phyloP scores from a whole-genome alignment of 257 asterid species.

The Solanum sitiens region DNA sequence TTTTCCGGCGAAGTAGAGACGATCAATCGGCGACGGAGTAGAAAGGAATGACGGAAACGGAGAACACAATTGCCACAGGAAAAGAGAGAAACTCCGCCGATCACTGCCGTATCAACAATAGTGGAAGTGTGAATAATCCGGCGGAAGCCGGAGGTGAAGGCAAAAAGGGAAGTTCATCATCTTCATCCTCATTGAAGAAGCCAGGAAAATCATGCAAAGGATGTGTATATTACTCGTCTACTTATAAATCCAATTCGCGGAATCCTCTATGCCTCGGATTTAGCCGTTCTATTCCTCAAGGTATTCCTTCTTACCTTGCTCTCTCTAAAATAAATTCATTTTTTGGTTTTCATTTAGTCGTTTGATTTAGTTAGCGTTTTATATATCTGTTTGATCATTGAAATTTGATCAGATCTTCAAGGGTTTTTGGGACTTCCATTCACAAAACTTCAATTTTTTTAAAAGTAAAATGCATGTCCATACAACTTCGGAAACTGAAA shows the following conservation, averaged over 20 bases:
- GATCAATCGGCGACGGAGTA: background rate
- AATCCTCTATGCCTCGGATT: constrained; percentile 80
- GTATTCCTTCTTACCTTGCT: constrained; percentile 9
- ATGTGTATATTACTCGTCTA: constrained; percentile 62
- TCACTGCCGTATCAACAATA: background rate
- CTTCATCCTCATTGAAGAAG: background rate
- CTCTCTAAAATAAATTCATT: background rate
- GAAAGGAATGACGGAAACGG: background rate
- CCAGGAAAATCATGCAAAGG: constrained; percentile 79
- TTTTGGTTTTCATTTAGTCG: background rate
- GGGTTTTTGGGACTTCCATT: too few relatives aligned
- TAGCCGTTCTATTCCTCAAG: constrained; percentile 59
- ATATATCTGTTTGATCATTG: background rate
- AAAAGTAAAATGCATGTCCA: too few relatives aligned
- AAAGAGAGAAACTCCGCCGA: background rate
- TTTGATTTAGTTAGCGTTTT: background rate
- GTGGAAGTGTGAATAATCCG: background rate
- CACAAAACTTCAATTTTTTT: too few relatives aligned
- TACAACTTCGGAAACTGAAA: background rate
- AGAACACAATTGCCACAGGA: background rate
- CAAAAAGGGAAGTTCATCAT: background rate
- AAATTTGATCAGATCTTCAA: too few relatives aligned
- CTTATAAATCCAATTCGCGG: constrained; percentile 42
- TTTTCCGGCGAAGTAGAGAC: background rate
- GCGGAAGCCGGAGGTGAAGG: background rate